Percentiles rank a stretch among this genome's conserved stretches.
These are phyloP conservation scores for Neopestalotiopsis rosae DNA, from an alignment of 2,329 filamentous ascomycete species.

Conservation along the genomic window DNA sequence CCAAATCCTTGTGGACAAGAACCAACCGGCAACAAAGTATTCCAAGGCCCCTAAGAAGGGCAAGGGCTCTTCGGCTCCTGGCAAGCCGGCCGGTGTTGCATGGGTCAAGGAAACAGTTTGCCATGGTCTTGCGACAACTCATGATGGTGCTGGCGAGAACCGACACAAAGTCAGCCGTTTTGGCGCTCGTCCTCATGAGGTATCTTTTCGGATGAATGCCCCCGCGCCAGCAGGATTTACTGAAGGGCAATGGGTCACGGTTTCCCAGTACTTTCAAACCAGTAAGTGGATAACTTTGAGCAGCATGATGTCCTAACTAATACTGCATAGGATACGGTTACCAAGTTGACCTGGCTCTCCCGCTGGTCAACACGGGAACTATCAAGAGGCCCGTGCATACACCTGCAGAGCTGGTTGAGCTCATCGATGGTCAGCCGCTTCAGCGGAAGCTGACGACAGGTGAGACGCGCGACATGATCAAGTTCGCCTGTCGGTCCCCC, in stretches of 20 bases:
- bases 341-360: slow-evolving; percentile 45
- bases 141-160: slow-evolving; percentile 37
- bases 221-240: slow-evolving; percentile 32
- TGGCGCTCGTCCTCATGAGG: slow-evolving; percentile 31
- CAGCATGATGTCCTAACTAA: neutral
- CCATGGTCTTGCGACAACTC: slow-evolving; percentile 34
- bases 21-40: slow-evolving; percentile 6
- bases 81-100: slow-evolving; percentile 19
- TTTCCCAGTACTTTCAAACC: slow-evolving; percentile 48
- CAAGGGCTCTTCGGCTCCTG: slow-evolving; percentile 5
- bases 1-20: slow-evolving; percentile 25
- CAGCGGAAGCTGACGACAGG: slow-evolving; percentile 61
- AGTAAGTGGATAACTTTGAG: slow-evolving; percentile 1
- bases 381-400: slow-evolving; percentile 53
- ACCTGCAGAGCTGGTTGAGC: slow-evolving; percentile 68
- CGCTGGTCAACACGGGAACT: slow-evolving; percentile 70
- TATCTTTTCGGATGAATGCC: slow-evolving; percentile 38
- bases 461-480: slow-evolving; percentile 74
- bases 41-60: slow-evolving; percentile 27
- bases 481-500: slow-evolving; percentile 72
- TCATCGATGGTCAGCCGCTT: slow-evolving; percentile 69
- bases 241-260: slow-evolving; percentile 35
- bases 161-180: slow-evolving; percentile 31
- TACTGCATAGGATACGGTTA: slow-evolving; percentile 31
- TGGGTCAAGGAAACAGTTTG: slow-evolving; percentile 28